Percentiles rank a stretch among this genome's conserved stretches.
phyloP scores from a whole-genome alignment of 345 rosid species.

The Ceriops zippeliana region DNA sequence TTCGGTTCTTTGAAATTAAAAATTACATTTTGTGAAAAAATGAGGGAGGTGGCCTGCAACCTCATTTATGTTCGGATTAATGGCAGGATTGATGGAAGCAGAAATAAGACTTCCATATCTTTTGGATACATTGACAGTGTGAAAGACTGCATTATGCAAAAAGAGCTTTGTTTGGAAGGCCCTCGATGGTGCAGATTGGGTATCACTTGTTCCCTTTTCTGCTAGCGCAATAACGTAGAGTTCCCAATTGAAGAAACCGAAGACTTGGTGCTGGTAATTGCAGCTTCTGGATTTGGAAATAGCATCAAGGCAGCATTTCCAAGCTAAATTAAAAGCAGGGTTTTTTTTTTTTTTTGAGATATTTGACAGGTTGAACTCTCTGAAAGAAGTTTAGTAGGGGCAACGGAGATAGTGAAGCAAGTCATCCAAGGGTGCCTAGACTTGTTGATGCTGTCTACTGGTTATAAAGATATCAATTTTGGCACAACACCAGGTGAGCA shows the following conservation, averaged over 20 bases:
- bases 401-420: not conserved
- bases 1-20: too few species aligned
- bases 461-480: not conserved
- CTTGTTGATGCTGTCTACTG: too few species aligned
- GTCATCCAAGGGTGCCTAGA: not conserved
- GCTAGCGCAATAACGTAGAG: conserved; percentile 37
- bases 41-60: not conserved
- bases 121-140: conserved; percentile 36
- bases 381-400: conserved; percentile 3
- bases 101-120: conserved; percentile 42
- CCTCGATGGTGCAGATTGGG: conserved; percentile 60
- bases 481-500: too few species aligned
- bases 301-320: not conserved
- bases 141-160: conserved; percentile 74
- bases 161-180: conserved; percentile 47
- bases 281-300: conserved; percentile 6
- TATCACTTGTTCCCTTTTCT: conserved; percentile 44
- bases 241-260: conserved; percentile 52
- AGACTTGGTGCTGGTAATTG: conserved; percentile 60
- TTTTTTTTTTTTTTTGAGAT: conserved; percentile 58
- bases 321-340: conserved; percentile 30
- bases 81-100: conserved; percentile 34
- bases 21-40: too few species aligned
- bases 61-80: not conserved
- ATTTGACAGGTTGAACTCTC: conserved; percentile 31